Evolutionary conservation across 768 basidiomycete species (phyloP), one percentile per base, ranked within the genome.

Genomic region (Leccinum subtestaceum): DNA sequence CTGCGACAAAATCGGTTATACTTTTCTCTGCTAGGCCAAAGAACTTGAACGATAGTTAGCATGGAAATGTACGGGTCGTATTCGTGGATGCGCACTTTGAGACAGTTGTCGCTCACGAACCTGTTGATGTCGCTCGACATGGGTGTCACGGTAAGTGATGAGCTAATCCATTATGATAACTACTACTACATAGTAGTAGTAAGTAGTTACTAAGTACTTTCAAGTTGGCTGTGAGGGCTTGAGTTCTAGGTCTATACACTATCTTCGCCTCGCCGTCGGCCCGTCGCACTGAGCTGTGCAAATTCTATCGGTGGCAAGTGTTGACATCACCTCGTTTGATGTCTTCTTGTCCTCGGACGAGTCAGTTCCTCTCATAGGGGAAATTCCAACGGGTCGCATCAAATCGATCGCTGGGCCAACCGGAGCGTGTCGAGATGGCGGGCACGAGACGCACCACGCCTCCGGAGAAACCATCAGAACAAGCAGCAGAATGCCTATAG

Each of bases 1-100:
- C 92, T 71, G 92, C 78, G 36, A 97, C 88, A 72, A 87, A 97
- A 77, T 93, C 88, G 64, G 93, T 84, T 60, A 89, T 91, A 63
- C 84, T 92, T 63, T 81, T 80, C 75, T 96, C 91, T 21, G 94
- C 86, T 49, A 92, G 81, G 56, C 91, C 91, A 65, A 95, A 89
- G 65, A 94, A 82, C 91, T 93, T 64, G 13, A 60, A 29, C 13
- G 40, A 55, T 2, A n/a, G 27, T 58, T 3, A 52, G 50, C 6
- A 53, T 0, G 61, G 56, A 51, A 13, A 25, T n/a, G 21, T 10
- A 12, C 1, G 51, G n/a, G 43, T 31, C 23, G n/a, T 55, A 15
- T 12, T 43, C 17, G n/a, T 45, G 9, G 36, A 10, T 38, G 53
- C 85, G 64, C 67, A 89, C 89, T 59, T 78, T 80, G 59, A 91